phyloP scores from a whole-genome alignment of 2,329 filamentous ascomycete genomes.

The Fusarium sp. region DNA sequence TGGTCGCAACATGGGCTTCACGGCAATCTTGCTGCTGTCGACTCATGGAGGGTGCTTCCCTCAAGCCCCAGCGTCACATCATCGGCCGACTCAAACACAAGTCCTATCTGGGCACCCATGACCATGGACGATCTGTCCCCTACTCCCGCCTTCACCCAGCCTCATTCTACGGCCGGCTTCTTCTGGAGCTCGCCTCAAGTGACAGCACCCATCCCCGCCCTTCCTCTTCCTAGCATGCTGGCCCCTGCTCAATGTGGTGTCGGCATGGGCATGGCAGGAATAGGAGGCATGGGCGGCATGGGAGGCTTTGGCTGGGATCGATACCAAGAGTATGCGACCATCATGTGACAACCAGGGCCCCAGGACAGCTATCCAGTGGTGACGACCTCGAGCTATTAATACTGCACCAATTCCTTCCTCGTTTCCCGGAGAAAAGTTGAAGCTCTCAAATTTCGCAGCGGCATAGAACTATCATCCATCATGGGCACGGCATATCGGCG shows the following conservation, averaged over 20 bases:
- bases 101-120: conserved; percentile 84
- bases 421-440: conserved; percentile 51
- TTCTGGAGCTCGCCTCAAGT: conserved; percentile 86
- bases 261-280: conserved; percentile 77
- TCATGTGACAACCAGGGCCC: conserved; percentile 80
- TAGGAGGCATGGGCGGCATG: conserved; percentile 70
- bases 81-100: conserved; percentile 75
- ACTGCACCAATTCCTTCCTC: conserved; percentile 47
- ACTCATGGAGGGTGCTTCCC: conserved; percentile 90
- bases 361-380: conserved; percentile 61
- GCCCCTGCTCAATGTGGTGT: conserved; percentile 83
- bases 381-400: conserved; percentile 60
- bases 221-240: conserved; percentile 89
- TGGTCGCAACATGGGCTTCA: conserved; percentile 81
- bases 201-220: conserved; percentile 77
- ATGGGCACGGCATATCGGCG: conserved; percentile 54
- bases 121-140: conserved; percentile 82
- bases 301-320: conserved; percentile 86
- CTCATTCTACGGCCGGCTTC: conserved; percentile 77
- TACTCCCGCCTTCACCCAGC: conserved; percentile 79
- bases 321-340: conserved; percentile 86
- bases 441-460: conserved; percentile 51
- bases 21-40: conserved; percentile 74
- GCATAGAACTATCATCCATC: conserved; percentile 53
- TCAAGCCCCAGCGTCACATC: conserved; percentile 87